Evolutionary conservation across 306 rosid species (phyloP).

Genomic region (Cucumis hystrix): DNA sequence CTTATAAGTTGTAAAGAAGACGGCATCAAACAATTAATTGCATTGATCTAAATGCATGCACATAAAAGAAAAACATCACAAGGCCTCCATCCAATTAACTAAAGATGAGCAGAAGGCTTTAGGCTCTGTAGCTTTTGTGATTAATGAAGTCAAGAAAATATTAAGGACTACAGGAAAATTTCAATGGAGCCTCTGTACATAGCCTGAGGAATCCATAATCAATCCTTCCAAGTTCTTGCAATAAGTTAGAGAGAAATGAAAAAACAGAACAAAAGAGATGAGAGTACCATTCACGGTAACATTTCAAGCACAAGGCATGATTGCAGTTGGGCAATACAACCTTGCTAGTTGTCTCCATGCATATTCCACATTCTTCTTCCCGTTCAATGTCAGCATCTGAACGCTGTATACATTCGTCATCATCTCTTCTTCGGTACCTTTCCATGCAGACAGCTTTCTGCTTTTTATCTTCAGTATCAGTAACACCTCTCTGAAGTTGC

Average conservation of each 20-base stretch:
- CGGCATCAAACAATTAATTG: not conserved
- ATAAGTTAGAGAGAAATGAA: not conserved
- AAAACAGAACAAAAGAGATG: conserved; percentile 9
- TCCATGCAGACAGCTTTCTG: conserved; percentile 83
- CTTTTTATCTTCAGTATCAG: conserved; percentile 72
- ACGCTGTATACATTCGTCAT: conserved; percentile 30
- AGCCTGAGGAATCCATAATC: not conserved
- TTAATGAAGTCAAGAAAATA: not conserved
- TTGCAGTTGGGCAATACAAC: conserved; percentile 85
- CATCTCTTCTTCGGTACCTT: conserved; percentile 67
- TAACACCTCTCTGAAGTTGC: conserved; percentile 82
- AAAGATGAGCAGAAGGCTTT: not conserved
- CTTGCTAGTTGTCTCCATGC: conserved; percentile 85
- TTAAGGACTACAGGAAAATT: not conserved
- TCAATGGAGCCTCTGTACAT: not conserved
- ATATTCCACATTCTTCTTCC: conserved; percentile 96
- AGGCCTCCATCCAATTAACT: not conserved
- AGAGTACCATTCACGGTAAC: conserved; percentile 82
- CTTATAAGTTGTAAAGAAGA: not conserved
- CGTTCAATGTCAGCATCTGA: conserved; percentile 73
- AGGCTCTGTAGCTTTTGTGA: not conserved
- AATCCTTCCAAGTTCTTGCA: not conserved
- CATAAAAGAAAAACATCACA: not conserved
- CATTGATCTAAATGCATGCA: not conserved
- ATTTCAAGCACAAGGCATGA: conserved; percentile 86